A percentile compares a stretch with the other conserved stretches of the same genome.
Evolutionary conservation across 2,329 filamentous ascomycete genomes (phyloP).

Genomic region (Proliferodiscus dingleyae): DNA sequence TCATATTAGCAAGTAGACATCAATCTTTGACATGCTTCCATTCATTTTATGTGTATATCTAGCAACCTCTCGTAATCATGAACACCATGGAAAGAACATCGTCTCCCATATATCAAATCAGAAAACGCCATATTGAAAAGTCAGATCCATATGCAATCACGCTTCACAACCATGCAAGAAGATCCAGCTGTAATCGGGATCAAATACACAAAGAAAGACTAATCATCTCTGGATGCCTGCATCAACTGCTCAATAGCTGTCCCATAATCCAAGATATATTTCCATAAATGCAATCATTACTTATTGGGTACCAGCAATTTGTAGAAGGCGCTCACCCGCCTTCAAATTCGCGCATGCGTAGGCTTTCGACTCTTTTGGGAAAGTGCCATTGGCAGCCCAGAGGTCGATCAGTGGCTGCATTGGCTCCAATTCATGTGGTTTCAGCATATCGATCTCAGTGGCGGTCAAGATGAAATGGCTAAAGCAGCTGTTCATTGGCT

Average conservation of each 20-base stretch:
- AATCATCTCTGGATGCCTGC: constrained; percentile 6
- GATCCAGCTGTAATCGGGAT: constrained; percentile 14
- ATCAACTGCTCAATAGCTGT: constrained; percentile 8
- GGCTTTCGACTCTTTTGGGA: constrained; percentile 69
- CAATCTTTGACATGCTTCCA: constrained; percentile 1
- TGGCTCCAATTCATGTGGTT: constrained; percentile 85
- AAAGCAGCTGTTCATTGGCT: constrained; percentile 83
- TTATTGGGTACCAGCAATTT: constrained; percentile 14
- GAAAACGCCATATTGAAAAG: constrained; percentile 20
- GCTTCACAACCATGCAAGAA: constrained; percentile 17
- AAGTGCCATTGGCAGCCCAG: constrained; percentile 83
- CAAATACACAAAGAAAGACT: constrained; percentile 7
- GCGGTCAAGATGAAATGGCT: constrained; percentile 79
- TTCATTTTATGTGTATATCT: not conserved
- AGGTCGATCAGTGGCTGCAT: constrained; percentile 94
- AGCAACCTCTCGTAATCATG: not conserved
- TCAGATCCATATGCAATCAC: constrained; percentile 18
- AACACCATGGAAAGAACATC: not conserved
- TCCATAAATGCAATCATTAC: not conserved
- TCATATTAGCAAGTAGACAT: too few relatives aligned
- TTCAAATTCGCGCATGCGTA: constrained; percentile 60
- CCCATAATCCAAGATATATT: constrained; percentile 4
- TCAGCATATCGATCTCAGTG: constrained; percentile 76
- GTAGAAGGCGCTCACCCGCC: constrained; percentile 53
- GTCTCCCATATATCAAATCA: constrained; percentile 9